Evolutionary conservation across 2,329 filamentous ascomycete genomes (phyloP), one percentile per base, ranked within the genome.

Genomic region (Ophiostoma pallidulum): DNA sequence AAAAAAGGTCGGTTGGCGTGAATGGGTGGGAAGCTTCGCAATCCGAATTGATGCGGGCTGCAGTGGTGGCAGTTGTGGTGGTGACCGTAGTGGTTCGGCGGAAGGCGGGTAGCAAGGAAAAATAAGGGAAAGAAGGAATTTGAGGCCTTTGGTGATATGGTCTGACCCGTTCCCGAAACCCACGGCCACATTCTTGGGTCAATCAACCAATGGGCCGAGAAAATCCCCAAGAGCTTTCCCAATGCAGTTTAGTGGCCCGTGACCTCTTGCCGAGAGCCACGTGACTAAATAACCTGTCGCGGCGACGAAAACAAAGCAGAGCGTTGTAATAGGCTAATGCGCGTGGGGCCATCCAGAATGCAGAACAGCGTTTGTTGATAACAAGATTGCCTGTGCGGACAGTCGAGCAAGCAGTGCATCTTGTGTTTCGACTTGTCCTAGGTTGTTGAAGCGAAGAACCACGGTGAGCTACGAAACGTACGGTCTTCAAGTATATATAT

Each of bases 11-110:
- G 10, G 24, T 5, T 28, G 24, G 5, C 6, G 24, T 28, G 6
- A 35, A 22, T 19, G 29, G 22, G 26, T 6, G 19, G 12, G 22
- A 9, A 20, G 60, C 60, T 64, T 65, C 60, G 55, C 55, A 55
- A 8, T 31, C 16, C 47, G 42, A 49, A 51, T 56, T 54, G 52
- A 16, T n/a, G n/a, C 10, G n/a, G 22, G 31, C 35, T 29, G 33
- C 28, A 7, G 43, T 38, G 46, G 46, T n/a, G 28, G 49, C 36
- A 40, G 43, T 48, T 44, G 32, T 28, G 32, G 41, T 41, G 31
- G 48, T 18, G 40, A 32, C 16, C 28, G 38, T 36, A 48, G 31
- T 41, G 24, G 43, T n/a, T n/a, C n/a, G 22, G 29, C n/a, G 20
- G 19, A 19, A 24, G 33, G 31, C 33, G 19, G 19, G n/a, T 41